These are phyloP conservation scores for Botryosphaeria dothidea DNA, from an alignment of 2,329 filamentous ascomycete genomes.

Conservation along the genomic window DNA sequence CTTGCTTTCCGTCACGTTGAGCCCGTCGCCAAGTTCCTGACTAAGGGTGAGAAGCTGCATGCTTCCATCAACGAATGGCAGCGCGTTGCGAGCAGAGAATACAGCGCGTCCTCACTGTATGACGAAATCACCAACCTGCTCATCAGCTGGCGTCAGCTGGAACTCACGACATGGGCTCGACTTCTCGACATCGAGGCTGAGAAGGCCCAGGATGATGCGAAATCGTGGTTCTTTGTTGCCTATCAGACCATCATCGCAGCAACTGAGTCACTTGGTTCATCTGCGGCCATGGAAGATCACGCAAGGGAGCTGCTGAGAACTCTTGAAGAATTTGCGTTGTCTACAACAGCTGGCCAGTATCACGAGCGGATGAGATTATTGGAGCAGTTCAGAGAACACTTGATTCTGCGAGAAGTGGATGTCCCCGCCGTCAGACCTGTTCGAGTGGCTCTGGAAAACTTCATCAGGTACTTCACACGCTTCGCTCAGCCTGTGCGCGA, in stretches of 20 bases:
- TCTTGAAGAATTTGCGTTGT: conserved; percentile 76
- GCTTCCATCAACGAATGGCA: conserved; percentile 91
- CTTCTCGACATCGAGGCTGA: conserved; percentile 81
- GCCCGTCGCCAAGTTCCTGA: conserved; percentile 82
- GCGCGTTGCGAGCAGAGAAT: conserved; percentile 80
- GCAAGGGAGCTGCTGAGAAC: conserved; percentile 70
- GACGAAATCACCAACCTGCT: conserved; percentile 78
- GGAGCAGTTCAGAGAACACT: conserved; percentile 60
- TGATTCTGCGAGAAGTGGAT: conserved; percentile 62
- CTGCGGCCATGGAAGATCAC: conserved; percentile 63
- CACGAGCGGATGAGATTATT: conserved; percentile 71
- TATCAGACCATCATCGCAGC: conserved; percentile 85
- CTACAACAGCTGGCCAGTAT: conserved; percentile 81
- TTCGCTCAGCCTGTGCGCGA: conserved; percentile 69
- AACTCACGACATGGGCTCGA: conserved; percentile 88
- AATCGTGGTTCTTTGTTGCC: conserved; percentile 94
- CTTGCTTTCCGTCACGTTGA: conserved; percentile 76
- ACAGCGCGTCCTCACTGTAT: conserved; percentile 69
- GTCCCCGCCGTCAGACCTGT: conserved; percentile 54
- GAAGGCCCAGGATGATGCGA: conserved; percentile 75
- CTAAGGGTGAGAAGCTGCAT: conserved; percentile 85
- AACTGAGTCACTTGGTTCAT: conserved; percentile 63
- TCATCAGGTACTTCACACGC: conserved; percentile 72
- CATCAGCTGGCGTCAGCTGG: conserved; percentile 85
- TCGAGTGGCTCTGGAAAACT: conserved; percentile 68